Conservation (phyloP, 225 moss, liverwort and hornwort genomes). For the Sphagnum contortum region DNA sequence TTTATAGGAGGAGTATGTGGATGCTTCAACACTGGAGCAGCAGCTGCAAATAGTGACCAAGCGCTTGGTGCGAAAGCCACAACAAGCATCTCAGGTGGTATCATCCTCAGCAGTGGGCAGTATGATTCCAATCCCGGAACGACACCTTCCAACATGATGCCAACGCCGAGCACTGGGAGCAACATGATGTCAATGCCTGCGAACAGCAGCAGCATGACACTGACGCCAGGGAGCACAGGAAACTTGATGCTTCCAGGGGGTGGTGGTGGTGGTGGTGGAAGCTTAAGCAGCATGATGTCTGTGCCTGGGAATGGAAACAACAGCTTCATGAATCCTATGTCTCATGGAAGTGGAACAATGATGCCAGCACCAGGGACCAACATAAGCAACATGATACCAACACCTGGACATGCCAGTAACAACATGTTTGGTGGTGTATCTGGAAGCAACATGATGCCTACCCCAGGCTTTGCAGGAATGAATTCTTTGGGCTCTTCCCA, state of each 20-base stretch:
- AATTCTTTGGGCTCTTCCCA: constrained; percentile 50
- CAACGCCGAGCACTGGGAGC: constrained; percentile 65
- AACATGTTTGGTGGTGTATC: constrained; percentile 68
- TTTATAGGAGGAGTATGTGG: constrained; percentile 80
- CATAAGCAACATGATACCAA: constrained; percentile 62
- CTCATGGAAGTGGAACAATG: constrained; percentile 34
- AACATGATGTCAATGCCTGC: constrained; percentile 75
- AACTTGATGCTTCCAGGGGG: too few relatives aligned
- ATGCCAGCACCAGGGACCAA: constrained; percentile 51
- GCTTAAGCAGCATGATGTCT: constrained; percentile 28
- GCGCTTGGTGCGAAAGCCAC: constrained; percentile 45
- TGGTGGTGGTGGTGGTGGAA: too few relatives aligned
- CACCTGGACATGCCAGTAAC: constrained; percentile 57
- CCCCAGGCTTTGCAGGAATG: constrained; percentile 49
- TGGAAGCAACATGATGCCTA: constrained; percentile 54
- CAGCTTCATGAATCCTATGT: constrained; percentile 28
- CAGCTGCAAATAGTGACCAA: constrained; percentile 76
- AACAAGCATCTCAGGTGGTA: constrained; percentile 39
- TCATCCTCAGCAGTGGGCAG: constrained; percentile 49
- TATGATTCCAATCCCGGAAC: background rate
- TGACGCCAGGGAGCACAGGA: constrained; percentile 19
- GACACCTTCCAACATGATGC: constrained; percentile 41
- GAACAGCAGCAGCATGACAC: constrained; percentile 28
- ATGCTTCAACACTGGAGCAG: constrained; percentile 63
- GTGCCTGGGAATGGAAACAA: constrained; percentile 29